A percentile compares a stretch with the other conserved stretches of the same genome.
phyloP scores from a whole-genome alignment of 805 yeast species.

The Wickerhamiella azyma region DNA sequence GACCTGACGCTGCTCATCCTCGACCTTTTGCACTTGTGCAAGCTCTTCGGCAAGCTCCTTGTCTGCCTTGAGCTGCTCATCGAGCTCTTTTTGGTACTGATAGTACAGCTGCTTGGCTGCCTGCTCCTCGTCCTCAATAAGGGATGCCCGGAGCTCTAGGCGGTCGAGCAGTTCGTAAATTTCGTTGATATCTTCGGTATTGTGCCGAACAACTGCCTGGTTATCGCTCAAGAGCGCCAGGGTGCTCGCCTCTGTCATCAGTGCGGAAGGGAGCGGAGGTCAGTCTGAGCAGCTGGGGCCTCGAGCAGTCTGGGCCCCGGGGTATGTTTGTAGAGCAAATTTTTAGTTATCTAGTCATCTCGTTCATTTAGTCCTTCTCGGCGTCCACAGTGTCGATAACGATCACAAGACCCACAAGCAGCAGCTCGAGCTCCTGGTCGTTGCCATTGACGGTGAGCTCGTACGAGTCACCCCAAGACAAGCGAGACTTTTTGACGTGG shows the following conservation, averaged over 20 bases:
- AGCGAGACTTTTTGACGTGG: neutral
- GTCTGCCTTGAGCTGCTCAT: neutral
- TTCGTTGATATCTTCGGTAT: neutral
- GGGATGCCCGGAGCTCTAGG: neutral
- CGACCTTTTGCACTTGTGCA: neutral
- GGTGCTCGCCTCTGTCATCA: neutral
- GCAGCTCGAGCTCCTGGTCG: constrained; percentile 3
- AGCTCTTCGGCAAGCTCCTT: neutral
- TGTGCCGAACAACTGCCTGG: neutral
- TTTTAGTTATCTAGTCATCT: neutral
- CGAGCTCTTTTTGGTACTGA: neutral
- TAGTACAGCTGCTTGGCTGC: neutral
- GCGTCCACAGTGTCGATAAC: constrained; percentile 4
- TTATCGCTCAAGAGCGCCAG: neutral
- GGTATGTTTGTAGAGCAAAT: too few species aligned
- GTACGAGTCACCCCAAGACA: constrained; percentile 8
- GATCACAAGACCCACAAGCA: constrained; percentile 1
- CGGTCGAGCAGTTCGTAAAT: neutral
- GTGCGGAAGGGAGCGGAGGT: too few species aligned
- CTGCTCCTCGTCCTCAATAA: neutral
- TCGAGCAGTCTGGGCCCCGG: too few species aligned
- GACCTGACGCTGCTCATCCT: neutral
- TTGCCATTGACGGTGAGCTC: neutral
- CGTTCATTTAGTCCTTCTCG: neutral
- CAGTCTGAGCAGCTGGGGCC: neutral